Evolutionary conservation across 2,329 filamentous ascomycete species (phyloP), one percentile per base, ranked within the genome.

Genomic region (Teratosphaeria nubilosa): DNA sequence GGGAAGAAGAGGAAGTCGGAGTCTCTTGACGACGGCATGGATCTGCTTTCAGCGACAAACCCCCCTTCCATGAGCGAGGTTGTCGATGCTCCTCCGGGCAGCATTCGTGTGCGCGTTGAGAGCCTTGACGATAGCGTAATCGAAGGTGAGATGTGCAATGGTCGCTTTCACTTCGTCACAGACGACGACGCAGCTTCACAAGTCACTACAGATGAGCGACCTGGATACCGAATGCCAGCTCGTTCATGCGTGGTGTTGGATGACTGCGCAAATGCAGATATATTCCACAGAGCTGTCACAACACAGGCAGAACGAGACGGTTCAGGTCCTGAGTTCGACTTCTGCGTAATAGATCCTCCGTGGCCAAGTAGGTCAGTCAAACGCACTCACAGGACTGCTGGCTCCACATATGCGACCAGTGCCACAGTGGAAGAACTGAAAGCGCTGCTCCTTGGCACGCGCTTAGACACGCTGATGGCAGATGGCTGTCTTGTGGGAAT

Each of bases 331-430:
- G 66, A 70, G 6, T 91, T 92, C 70, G 76, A 88, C 62, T 75
- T 91, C 51, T 77, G 91, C 41, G 70, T 91, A 7, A 74, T 91
- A 22, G 88, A 92, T 68, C 89, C 89, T 2, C 88, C 89, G 1
- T 92, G 89, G 88, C 87, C 88, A 0, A 92, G 90, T 68, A 81
- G 85, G 52, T 91, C 88, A 5, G 88, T 83, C 14, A 80, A 81
- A 63, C 84, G 82, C 74, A 73, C 78, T 62, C 81, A 84, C 69
- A 66, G 73, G 63, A 70, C 69, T 6, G 59, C 64, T 14, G 63
- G 63, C 20, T 59, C 59, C 9, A 66, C 65, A 3, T 71, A 69
- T 51, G 65, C 66, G 66, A 78, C 63, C 82, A 84, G 70, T 10
- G 10, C 58, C 4, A 65, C 60, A 16, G 51, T 69, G 2, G 62